Evolutionary conservation across 2,329 filamentous ascomycete genomes (phyloP).

Genomic region (Venturia effusa): DNA sequence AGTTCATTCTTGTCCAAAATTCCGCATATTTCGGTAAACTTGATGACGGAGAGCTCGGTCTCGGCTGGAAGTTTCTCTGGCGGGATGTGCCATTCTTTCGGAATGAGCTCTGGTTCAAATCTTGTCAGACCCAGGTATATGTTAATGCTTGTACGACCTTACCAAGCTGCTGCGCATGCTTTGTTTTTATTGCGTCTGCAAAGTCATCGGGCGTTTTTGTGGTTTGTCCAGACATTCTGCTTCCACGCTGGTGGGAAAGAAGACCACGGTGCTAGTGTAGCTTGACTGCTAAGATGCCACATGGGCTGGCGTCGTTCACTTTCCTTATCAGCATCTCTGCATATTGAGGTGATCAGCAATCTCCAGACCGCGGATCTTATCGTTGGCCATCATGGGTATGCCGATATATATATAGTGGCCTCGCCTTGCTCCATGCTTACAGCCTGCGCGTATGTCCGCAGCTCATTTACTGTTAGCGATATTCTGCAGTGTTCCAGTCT

Average conservation of each 20-base stretch:
- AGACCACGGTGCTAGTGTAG: too few species aligned
- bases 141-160: neutral
- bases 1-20: slow-evolving; percentile 26
- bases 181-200: neutral
- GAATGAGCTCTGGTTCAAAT: neutral
- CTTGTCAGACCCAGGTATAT: neutral
- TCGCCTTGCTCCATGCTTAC: too few species aligned
- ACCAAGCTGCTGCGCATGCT: neutral
- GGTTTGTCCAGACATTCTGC: neutral
- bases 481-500: too few species aligned
- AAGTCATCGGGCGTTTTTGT: neutral
- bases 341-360: neutral
- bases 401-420: too few species aligned
- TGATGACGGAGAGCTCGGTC: neutral
- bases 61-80: neutral
- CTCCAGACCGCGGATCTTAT: neutral
- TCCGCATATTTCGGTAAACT: neutral
- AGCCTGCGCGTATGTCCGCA: too few species aligned
- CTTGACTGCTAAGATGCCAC: too few species aligned
- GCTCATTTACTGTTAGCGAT: too few species aligned
- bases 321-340: neutral
- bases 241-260: too few species aligned
- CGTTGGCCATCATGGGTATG: too few species aligned
- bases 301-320: too few species aligned
- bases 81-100: neutral